Conservation (phyloP, 2,329 filamentous ascomycete species). For the Fusarium succisae region DNA sequence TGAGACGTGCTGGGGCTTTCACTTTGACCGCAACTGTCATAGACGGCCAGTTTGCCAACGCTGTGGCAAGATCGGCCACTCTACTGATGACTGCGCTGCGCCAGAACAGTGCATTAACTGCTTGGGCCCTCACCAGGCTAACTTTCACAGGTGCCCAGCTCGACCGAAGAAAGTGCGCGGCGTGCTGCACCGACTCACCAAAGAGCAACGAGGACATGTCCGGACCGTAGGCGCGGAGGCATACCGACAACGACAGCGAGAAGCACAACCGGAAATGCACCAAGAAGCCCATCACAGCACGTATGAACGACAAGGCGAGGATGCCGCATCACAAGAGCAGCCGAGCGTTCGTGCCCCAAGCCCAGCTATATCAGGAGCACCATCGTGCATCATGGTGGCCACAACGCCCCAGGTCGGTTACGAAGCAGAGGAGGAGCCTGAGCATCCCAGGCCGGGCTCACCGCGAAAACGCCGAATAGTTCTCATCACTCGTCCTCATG, state of each 20-base stretch:
- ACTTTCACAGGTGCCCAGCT: not conserved
- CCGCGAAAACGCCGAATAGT: too few relatives aligned
- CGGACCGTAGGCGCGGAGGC: not conserved
- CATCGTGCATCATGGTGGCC: too few relatives aligned
- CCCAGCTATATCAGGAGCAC: too few relatives aligned
- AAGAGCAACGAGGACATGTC: not conserved
- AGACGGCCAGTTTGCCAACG: too few relatives aligned
- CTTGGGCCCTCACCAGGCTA: not conserved
- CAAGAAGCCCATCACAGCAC: rapidly evolving
- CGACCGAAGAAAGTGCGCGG: not conserved
- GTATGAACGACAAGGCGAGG: rapidly evolving
- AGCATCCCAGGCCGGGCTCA: rapidly evolving
- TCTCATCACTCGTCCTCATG: too few relatives aligned
- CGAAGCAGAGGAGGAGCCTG: too few relatives aligned
- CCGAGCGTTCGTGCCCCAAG: rapidly evolving
- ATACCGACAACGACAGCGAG: not conserved
- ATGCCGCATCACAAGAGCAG: too few relatives aligned
- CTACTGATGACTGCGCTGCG: rapidly evolving
- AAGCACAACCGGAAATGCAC: rapidly evolving
- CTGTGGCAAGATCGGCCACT: too few relatives aligned
- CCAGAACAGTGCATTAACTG: not conserved
- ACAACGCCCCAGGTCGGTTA: rapidly evolving
- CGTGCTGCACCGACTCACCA: not conserved
- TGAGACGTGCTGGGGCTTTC: too few relatives aligned
- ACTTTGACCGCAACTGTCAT: too few relatives aligned